Base-by-base conservation (phyloP, 2,329 filamentous ascomycete genomes). In the Claviceps fusiformis region DNA sequence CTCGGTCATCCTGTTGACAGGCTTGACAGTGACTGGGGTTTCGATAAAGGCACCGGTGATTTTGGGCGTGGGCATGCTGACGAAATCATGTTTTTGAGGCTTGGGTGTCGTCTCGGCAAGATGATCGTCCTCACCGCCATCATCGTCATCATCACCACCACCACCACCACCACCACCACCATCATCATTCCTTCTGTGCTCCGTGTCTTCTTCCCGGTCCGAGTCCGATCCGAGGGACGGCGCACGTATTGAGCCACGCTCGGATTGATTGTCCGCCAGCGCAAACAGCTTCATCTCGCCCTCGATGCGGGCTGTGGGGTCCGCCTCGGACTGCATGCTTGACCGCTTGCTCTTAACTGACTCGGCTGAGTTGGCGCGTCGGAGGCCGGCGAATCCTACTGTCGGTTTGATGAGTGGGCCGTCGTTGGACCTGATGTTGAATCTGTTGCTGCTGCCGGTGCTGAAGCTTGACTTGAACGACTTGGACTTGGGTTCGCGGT, bases 201-300 rank as follows among this genome's bases (percentile, higher is more conserved):
- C 29, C 11, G 19, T 19, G 13, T 33, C 37, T 35, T 53, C 27
- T 27, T 67, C 64, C 19, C 68, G 64, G 4, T 69, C 70, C 4
- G 55, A 64, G 9, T 70, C 70, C 7, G 59, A 56, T 33, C 53
- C 54, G 2, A 68, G 67, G 0, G 79, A 81, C 2, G 74, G 70
- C 4, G 75, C 78, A 43, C 75, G 73, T 19, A 75, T 67, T 4
- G 79, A 81, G 1, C 78, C 78, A 47, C 70, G 73, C 60, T 82
- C 79, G 1, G 79, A 82, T 46, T 79, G 72, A 57, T 76, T 78
- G 37, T 81, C 78, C 17, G 67, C 61, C 0, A 73, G 75, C 15
- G 77, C 79, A 63, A 82, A 82, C 9, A 82, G 70, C 51, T 73
- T 75, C 67, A 75, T 74, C 65, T 82, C 79, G 10, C 71, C 75